A percentile compares a stretch with the other conserved stretches of the same genome.
phyloP scores from a whole-genome alignment of 495 filamentous ascomycete genomes.

The Trichoderma erinaceum region DNA sequence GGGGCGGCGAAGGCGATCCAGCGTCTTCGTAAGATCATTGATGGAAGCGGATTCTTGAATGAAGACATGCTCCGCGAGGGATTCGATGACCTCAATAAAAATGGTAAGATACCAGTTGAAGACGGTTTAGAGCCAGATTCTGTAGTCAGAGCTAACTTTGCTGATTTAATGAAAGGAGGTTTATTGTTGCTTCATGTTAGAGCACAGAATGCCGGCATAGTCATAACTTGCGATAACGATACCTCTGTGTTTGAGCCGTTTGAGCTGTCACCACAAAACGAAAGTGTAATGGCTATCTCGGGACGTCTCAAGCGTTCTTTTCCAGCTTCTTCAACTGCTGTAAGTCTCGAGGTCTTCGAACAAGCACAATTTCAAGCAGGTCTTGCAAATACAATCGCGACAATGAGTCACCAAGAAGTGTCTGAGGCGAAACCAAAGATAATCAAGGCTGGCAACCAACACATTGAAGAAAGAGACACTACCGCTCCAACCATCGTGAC shows the following conservation, averaged over 20 bases:
- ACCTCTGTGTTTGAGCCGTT: conserved; percentile 47
- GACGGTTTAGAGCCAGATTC: too few species aligned
- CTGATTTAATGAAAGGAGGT: conserved; percentile 11
- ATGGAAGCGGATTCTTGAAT: too few species aligned
- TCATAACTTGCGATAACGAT: conserved; percentile 35
- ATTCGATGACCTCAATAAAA: too few species aligned
- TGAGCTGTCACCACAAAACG: conserved; percentile 48
- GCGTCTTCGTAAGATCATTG: too few species aligned
- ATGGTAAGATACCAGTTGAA: too few species aligned
- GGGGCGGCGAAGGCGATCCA: too few species aligned
- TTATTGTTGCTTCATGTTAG: conserved; percentile 40
- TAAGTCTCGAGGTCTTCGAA: conserved; percentile 31
- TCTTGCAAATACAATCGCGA: conserved; percentile 37
- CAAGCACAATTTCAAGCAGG: conserved; percentile 32
- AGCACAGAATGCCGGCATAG: conserved; percentile 55
- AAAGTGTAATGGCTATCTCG: conserved; percentile 36
- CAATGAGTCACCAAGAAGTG: conserved; percentile 39
- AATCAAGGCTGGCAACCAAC: conserved; percentile 32
- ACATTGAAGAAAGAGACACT: conserved; percentile 49
- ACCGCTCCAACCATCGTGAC: conserved; percentile 49
- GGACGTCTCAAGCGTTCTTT: conserved; percentile 52
- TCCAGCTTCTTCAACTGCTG: conserved; percentile 41
- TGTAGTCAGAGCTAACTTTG: background rate
- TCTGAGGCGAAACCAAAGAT: conserved; percentile 33
- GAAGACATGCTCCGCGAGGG: too few species aligned